A percentile compares a stretch with the other conserved stretches of the same genome.
Evolutionary conservation across 805 yeast species (phyloP).

Genomic region (Kodamaea lidongshanica): DNA sequence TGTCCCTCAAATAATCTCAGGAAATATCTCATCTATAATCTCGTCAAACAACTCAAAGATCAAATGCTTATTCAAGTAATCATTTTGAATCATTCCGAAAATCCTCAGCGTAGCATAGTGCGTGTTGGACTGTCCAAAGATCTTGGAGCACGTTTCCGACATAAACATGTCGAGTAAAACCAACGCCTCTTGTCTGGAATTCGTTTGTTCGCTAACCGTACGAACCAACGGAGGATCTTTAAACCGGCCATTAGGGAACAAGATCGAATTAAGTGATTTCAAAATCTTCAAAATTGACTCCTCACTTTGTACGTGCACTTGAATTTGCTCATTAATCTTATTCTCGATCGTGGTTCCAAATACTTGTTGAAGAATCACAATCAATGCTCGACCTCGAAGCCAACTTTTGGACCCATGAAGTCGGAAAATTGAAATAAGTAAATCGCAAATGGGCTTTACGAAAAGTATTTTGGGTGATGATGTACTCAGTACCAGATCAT

Average conservation of each 20-base stretch:
- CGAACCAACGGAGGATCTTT: conserved; percentile 43
- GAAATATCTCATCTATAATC: conserved; percentile 43
- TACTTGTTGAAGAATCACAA: conserved; percentile 75
- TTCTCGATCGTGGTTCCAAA: conserved; percentile 85
- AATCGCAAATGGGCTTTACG: conserved; percentile 76
- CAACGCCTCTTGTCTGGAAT: conserved; percentile 53
- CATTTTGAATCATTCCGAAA: conserved; percentile 69
- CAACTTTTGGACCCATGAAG: conserved; percentile 60
- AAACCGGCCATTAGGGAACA: conserved; percentile 45
- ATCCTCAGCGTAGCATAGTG: conserved; percentile 53
- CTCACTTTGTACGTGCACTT: conserved; percentile 32
- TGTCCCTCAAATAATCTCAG: too few species aligned
- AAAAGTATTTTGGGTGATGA: conserved; percentile 31
- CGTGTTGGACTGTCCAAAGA: conserved; percentile 67
- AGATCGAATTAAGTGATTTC: conserved; percentile 15
- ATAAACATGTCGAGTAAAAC: conserved; percentile 51
- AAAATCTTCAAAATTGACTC: conserved; percentile 38
- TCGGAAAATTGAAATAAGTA: conserved; percentile 65
- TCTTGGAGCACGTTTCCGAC: conserved; percentile 58
- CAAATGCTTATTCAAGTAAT: conserved; percentile 59
- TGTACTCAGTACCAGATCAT: conserved; percentile 24
- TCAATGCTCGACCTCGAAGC: conserved; percentile 79
- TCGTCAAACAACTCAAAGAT: conserved; percentile 55
- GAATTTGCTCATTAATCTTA: conserved; percentile 44
- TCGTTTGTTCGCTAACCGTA: conserved; percentile 44